Conservation (phyloP, 2,329 filamentous ascomycete species). For the Pseudocercospora musae region DNA sequence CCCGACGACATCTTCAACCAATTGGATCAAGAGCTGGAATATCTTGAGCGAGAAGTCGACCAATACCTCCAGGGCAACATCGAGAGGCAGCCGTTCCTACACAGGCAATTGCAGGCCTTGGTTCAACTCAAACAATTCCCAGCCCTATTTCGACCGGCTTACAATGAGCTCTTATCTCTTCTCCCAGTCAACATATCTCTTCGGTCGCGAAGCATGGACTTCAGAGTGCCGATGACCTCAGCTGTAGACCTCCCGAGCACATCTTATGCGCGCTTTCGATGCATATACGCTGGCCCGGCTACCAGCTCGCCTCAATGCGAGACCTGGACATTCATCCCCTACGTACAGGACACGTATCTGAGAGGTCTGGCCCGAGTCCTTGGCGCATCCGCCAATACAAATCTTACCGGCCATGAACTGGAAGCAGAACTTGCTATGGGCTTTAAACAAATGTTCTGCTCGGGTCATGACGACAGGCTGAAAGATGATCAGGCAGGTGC, state of each 20-base stretch:
- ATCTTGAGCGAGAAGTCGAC: conserved; percentile 12
- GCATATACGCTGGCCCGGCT: conserved; percentile 8
- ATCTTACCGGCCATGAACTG: conserved; percentile 5
- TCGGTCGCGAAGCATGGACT: not conserved
- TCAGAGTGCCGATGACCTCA: conserved; percentile 8
- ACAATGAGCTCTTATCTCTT: conserved; percentile 10
- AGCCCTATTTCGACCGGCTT: conserved; percentile 9
- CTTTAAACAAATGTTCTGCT: conserved; percentile 15
- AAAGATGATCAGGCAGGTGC: conserved; percentile 12
- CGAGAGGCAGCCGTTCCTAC: not conserved
- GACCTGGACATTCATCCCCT: conserved; percentile 19
- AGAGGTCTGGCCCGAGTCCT: conserved; percentile 10
- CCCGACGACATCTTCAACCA: conserved; percentile 21
- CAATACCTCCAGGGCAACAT: not conserved
- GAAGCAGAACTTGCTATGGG: conserved; percentile 10
- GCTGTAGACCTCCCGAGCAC: conserved; percentile 11
- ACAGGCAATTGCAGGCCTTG: conserved; percentile 9
- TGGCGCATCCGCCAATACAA: conserved; percentile 4
- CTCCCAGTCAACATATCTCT: conserved; percentile 16
- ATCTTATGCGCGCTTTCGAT: conserved; percentile 15
- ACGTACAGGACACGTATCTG: conserved; percentile 17
- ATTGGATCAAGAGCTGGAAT: conserved; percentile 16
- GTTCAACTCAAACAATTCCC: conserved; percentile 17
- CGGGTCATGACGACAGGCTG: conserved; percentile 12
- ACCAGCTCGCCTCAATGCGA: conserved; percentile 8